Evolutionary conservation across 768 basidiomycete species (phyloP).

Genomic region (Galerina sulciceps): DNA sequence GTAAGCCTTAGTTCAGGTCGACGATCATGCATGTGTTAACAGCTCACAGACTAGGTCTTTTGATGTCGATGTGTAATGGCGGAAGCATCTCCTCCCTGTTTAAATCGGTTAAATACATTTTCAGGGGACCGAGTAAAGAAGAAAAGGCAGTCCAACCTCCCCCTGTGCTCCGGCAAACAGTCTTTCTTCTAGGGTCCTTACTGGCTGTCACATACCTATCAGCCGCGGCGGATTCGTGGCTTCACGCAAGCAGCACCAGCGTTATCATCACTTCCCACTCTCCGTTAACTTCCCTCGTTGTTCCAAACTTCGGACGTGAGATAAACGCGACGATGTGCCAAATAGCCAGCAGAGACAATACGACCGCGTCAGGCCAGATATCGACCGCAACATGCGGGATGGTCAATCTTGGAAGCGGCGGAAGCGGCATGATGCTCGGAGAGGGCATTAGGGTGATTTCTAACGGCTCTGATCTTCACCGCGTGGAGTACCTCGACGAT

Average conservation of each 20-base stretch:
- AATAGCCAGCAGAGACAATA: background rate
- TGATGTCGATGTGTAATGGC: constrained; percentile 1
- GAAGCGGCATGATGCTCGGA: background rate
- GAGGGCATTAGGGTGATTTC: constrained; percentile 9
- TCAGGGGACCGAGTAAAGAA: background rate
- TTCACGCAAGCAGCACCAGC: constrained; percentile 3
- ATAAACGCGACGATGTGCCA: background rate
- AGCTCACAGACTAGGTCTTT: background rate
- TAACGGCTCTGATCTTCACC: constrained; percentile 2
- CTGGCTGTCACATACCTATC: background rate
- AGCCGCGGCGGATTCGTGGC: constrained; percentile 4
- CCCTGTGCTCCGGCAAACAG: background rate
- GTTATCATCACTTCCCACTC: background rate
- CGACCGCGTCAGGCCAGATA: background rate
- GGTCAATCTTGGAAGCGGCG: background rate
- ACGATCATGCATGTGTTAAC: background rate
- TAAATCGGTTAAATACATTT: background rate
- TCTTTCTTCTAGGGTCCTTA: background rate
- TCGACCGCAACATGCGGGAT: background rate
- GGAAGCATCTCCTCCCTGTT: background rate
- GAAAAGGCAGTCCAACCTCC: background rate
- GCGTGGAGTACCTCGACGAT: background rate
- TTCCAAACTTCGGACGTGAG: background rate
- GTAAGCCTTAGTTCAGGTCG: background rate
- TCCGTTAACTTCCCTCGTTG: background rate